Conservation (phyloP, 371 early-diverging fungal genomes). For the Syncephalastrum contaminatum region DNA sequence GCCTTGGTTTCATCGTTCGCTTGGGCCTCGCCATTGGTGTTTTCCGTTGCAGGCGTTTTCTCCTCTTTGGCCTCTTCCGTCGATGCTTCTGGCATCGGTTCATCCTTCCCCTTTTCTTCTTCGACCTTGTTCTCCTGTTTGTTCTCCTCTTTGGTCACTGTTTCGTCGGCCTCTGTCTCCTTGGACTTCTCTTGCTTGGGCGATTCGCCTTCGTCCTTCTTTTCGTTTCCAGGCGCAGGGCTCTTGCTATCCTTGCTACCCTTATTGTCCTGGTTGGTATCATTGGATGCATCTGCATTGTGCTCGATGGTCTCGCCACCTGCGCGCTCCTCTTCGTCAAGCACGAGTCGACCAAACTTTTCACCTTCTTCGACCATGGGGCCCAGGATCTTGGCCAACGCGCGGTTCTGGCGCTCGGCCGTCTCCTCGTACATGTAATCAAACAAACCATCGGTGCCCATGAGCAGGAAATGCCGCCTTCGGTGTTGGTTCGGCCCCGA, state of each 20-base stretch:
- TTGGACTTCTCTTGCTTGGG: constrained; percentile 1
- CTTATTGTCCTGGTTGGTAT: background rate
- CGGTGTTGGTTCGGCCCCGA: constrained; percentile 26
- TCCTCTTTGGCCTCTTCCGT: constrained; percentile 5
- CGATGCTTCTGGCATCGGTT: background rate
- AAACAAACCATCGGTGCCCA: constrained; percentile 51
- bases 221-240: background rate
- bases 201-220: background rate
- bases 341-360: constrained; percentile 34
- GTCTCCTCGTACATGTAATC: constrained; percentile 56
- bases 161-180: background rate
- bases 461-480: constrained; percentile 47
- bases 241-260: background rate
- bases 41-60: background rate
- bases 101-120: background rate
- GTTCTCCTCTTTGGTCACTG: background rate
- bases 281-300: constrained; percentile 10
- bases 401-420: constrained; percentile 47
- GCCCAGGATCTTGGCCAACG: constrained; percentile 43
- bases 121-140: background rate
- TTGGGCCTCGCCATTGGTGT: background rate
- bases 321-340: constrained; percentile 34
- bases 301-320: constrained; percentile 36
- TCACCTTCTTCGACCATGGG: constrained; percentile 54
- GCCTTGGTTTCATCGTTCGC: background rate